Evolutionary conservation across 2,329 filamentous ascomycete species (phyloP), one percentile per base, ranked within the genome.

Genomic region (Kalaharituber pfeilii): DNA sequence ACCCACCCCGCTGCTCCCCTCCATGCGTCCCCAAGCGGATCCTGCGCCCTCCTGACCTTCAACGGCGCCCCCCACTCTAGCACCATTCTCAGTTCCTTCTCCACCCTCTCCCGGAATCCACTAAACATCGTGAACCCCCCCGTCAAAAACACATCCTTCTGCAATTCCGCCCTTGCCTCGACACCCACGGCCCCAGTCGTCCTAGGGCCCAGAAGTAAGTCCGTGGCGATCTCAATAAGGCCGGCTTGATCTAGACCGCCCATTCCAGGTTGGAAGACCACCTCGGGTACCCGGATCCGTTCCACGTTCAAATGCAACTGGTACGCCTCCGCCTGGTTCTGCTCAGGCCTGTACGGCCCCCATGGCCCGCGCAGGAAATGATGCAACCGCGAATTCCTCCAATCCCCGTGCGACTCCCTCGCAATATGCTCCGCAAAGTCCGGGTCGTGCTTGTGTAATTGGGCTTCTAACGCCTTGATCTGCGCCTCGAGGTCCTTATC

Each of bases 281-380:
- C 82, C 70, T 96, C 89, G 2, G 88, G 88, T 1, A 94, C 86
- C 51, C 88, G 83, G 68, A 96, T 94, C 54, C 89, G 82, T 72
- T 96, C 88, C 53, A 98, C 86, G 67, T 98, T 98, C 59, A 98
- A 79, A 68, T 98, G 91, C 51, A 98, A 72, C 69, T 96, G 89
- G 67, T 87, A 81, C 18, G 80, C 79, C 70, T 98, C 78, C 18
- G 81, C 79, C 62, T 91, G 84, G 55, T 80, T 84, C 54, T 86
- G 80, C 33, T 13, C 33, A 5, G 33, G 8, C 13, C 15, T 13
- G 15, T 15, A 13, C 0, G 80, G 71, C 62, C 96, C 83, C 61
- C 87, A 94, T 0, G 89, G 85, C 0, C 91, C 91, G 53, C 87
- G 83, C 33, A 85, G 72, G 69, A 95, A 98, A 6, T 87, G 85